These are phyloP conservation scores for Aphanomyces stellatus DNA, from an alignment of 352 stramenopile species.

Conservation along the genomic window DNA sequence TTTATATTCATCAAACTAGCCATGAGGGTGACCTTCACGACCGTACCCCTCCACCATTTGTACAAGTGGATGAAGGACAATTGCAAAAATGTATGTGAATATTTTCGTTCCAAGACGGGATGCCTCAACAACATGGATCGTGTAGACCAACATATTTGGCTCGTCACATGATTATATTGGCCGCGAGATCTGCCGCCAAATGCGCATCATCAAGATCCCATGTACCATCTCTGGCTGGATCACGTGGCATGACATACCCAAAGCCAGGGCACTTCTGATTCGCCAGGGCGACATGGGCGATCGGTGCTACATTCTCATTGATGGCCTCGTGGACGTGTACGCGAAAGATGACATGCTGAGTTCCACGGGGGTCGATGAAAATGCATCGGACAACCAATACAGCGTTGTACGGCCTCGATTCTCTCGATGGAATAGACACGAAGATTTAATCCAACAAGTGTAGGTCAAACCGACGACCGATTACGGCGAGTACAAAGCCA, in stretches of 20 bases:
- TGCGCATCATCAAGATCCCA: conserved; percentile 52
- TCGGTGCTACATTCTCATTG: conserved; percentile 70
- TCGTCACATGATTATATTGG: conserved; percentile 65
- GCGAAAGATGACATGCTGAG: conserved; percentile 12
- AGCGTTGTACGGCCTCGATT: not conserved
- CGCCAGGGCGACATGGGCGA: conserved; percentile 63
- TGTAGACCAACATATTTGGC: conserved; percentile 68
- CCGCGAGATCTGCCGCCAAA: conserved; percentile 67
- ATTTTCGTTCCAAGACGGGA: not conserved
- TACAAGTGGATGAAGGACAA: conserved; percentile 77
- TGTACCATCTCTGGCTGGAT: conserved; percentile 20
- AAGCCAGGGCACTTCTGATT: conserved; percentile 36
- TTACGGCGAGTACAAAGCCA: conserved; percentile 33
- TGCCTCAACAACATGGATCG: not conserved
- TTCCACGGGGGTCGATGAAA: no score
- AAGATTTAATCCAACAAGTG: no score
- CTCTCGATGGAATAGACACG: no score
- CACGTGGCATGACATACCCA: not conserved
- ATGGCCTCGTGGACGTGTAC: conserved; percentile 65
- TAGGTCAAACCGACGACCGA: conserved; percentile 23
- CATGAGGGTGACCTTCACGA: not conserved
- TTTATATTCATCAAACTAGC: not conserved
- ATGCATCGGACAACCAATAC: no score
- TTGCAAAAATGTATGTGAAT: conserved; percentile 44
- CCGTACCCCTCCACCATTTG: conserved; percentile 36